phyloP scores from a whole-genome alignment of 306 rosid species.

The Cicer bijugum region DNA sequence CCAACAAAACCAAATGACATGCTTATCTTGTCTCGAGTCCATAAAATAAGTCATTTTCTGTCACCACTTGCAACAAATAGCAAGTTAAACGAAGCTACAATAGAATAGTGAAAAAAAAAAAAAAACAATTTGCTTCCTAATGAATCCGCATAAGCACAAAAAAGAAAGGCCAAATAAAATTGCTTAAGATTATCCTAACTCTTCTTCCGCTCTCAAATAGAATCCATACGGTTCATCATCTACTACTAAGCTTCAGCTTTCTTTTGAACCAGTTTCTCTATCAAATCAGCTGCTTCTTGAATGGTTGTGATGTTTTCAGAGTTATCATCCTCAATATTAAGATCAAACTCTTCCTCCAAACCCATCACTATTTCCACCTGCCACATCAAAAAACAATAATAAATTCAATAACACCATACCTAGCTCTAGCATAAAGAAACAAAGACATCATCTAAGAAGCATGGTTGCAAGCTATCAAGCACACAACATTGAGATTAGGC shows the following conservation, averaged over 20 bases:
- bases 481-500: too few relatives aligned
- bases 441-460: not conserved
- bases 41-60: not conserved
- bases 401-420: not conserved
- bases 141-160: constrained; percentile 24
- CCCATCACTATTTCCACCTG: constrained; percentile 68
- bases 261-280: constrained; percentile 55
- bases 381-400: not conserved
- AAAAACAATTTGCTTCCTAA: not conserved
- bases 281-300: constrained; percentile 62
- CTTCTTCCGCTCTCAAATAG: constrained; percentile 23
- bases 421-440: not conserved
- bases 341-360: constrained; percentile 58
- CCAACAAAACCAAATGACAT: constrained; percentile 15
- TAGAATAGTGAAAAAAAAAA: not conserved
- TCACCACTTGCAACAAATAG: constrained; percentile 21
- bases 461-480: not conserved
- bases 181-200: constrained; percentile 6
- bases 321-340: constrained; percentile 53
- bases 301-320: constrained; percentile 54
- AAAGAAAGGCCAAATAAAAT: not conserved
- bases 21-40: not conserved
- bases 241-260: constrained; percentile 36
- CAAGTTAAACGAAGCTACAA: constrained; percentile 24
- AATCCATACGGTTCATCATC: not conserved